A percentile compares a stretch with the other conserved stretches of the same genome.
These are phyloP conservation scores for Fusarium chuoi DNA, from an alignment of 2,329 filamentous ascomycete species.

Conservation along the genomic window DNA sequence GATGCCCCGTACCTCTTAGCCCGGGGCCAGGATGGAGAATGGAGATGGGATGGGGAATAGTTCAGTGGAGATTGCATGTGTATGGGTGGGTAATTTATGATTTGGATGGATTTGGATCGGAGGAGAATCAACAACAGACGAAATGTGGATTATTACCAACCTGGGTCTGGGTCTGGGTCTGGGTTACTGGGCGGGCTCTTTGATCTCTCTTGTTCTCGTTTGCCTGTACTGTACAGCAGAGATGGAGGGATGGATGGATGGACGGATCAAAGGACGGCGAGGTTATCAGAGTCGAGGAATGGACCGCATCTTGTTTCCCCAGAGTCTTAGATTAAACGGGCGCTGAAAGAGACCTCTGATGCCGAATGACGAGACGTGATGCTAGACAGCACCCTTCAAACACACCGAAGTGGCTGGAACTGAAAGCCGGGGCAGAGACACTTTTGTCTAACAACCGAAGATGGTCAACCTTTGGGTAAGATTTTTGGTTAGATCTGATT, in stretches of 20 bases:
- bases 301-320: slow-evolving; percentile 33
- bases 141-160: slow-evolving; percentile 33
- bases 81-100: slow-evolving; percentile 29
- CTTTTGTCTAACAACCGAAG: slow-evolving; percentile 5
- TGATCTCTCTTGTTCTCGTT: neutral
- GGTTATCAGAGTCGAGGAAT: slow-evolving; percentile 16
- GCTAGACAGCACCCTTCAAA: slow-evolving; percentile 24
- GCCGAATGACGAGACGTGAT: slow-evolving; percentile 31
- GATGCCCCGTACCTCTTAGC: slow-evolving; percentile 28
- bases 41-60: slow-evolving; percentile 32
- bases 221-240: neutral
- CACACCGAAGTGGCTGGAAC: slow-evolving; percentile 19
- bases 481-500: neutral
- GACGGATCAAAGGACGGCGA: neutral
- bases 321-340: slow-evolving; percentile 35
- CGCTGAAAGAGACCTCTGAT: slow-evolving; percentile 22
- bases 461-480: neutral
- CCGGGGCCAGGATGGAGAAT: slow-evolving; percentile 33
- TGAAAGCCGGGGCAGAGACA: slow-evolving; percentile 11
- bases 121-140: slow-evolving; percentile 14
- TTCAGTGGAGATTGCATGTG: slow-evolving; percentile 36
- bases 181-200: neutral
- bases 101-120: slow-evolving; percentile 13
- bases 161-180: neutral
- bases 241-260: neutral